Percentiles rank a stretch among this genome's conserved stretches.
Conservation (phyloP, 2,329 filamentous ascomycete species). For the Scedosporium dehoogii region DNA sequence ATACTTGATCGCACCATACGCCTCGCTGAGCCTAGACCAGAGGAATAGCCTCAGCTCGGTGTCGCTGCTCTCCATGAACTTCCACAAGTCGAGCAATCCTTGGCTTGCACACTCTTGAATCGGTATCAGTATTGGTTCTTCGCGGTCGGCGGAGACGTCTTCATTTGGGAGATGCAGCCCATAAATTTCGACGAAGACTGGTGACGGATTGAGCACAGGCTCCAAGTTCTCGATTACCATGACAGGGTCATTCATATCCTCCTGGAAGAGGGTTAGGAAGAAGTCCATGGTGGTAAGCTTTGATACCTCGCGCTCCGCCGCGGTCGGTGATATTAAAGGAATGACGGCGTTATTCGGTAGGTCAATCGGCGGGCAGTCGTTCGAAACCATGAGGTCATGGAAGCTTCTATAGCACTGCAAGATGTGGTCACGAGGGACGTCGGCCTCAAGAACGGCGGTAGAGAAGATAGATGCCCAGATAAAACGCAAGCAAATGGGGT, state of each 20-base stretch:
- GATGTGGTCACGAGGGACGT: slow-evolving; percentile 44
- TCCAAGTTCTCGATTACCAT: slow-evolving; percentile 86
- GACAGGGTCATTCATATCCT: slow-evolving; percentile 70
- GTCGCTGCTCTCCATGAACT: slow-evolving; percentile 72
- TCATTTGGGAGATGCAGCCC: neutral
- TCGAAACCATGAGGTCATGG: slow-evolving; percentile 37
- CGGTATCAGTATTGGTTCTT: slow-evolving; percentile 18
- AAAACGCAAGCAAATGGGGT: slow-evolving; percentile 39
- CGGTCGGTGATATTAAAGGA: slow-evolving; percentile 72
- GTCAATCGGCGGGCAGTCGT: slow-evolving; percentile 35
- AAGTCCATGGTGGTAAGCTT: slow-evolving; percentile 95
- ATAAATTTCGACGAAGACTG: slow-evolving; percentile 29
- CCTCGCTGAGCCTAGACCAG: slow-evolving; percentile 84
- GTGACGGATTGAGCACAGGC: slow-evolving; percentile 71
- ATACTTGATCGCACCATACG: slow-evolving; percentile 78
- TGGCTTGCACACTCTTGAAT: slow-evolving; percentile 44
- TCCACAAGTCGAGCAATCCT: slow-evolving; percentile 66
- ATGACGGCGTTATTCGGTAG: slow-evolving; percentile 83
- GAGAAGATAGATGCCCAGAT: slow-evolving; percentile 47
- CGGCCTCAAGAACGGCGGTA: slow-evolving; percentile 41
- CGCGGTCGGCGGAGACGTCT: slow-evolving; percentile 5
- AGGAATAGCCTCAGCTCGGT: slow-evolving; percentile 77
- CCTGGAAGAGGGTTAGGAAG: slow-evolving; percentile 80
- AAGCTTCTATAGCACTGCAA: slow-evolving; percentile 49
- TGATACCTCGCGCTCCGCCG: slow-evolving; percentile 82